Conservation (phyloP, 1,139 yeast species). For the Scheffersomyces titani region DNA sequence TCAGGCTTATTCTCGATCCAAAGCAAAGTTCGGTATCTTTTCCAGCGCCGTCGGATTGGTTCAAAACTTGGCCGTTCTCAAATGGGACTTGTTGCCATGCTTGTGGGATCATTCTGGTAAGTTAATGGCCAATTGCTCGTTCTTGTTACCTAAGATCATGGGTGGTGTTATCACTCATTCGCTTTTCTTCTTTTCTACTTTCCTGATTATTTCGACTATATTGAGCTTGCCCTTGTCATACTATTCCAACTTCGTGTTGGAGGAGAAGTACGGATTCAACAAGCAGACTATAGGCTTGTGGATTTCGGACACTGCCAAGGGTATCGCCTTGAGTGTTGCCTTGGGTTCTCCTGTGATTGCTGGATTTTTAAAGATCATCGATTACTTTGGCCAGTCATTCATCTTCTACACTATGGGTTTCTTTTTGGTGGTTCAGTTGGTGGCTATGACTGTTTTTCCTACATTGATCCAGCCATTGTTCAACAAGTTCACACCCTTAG, state of each 20-base stretch:
- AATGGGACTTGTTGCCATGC: constrained; percentile 66
- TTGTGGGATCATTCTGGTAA: constrained; percentile 62
- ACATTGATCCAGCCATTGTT: constrained; percentile 87
- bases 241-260: constrained; percentile 83
- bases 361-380: constrained; percentile 77
- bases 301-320: constrained; percentile 70
- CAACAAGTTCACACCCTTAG: constrained; percentile 86
- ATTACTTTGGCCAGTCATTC: constrained; percentile 76
- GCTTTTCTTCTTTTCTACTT: constrained; percentile 52
- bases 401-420: constrained; percentile 77
- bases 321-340: constrained; percentile 50
- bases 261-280: constrained; percentile 91
- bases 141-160: constrained; percentile 42
- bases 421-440: constrained; percentile 67
- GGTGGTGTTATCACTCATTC: constrained; percentile 69
- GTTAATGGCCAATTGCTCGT: constrained; percentile 31
- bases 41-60: constrained; percentile 52
- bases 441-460: constrained; percentile 75
- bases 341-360: constrained; percentile 76
- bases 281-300: constrained; percentile 74
- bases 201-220: constrained; percentile 50
- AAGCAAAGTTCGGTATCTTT: constrained; percentile 68
- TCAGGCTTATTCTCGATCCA: constrained; percentile 81
- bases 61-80: constrained; percentile 59
- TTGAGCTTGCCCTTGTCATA: constrained; percentile 67